These are phyloP conservation scores for Magnaporthiopsis incrustans DNA, from an alignment of 2,329 filamentous ascomycete genomes.

Conservation along the genomic window DNA sequence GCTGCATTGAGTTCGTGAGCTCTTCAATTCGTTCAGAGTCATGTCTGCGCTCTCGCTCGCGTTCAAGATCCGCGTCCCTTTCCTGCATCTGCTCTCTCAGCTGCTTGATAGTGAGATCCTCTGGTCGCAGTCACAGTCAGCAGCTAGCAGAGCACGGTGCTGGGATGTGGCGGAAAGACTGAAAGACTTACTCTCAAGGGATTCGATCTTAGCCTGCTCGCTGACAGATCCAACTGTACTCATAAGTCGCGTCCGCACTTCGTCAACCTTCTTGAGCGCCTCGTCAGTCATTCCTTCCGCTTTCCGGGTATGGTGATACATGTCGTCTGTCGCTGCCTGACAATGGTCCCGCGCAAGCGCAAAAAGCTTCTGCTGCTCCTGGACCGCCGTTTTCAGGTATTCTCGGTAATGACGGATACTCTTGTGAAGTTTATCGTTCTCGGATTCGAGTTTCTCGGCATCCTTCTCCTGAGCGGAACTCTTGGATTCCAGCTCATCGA, in stretches of 20 bases:
- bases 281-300: conserved; percentile 18
- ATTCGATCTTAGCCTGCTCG: conserved; percentile 10
- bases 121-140: conserved; percentile 3
- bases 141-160: background rate
- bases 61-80: background rate
- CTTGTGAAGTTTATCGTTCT: background rate
- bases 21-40: conserved; percentile 8
- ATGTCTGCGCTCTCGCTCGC: background rate
- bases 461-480: background rate
- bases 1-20: conserved; percentile 1
- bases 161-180: background rate
- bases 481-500: background rate
- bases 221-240: conserved; percentile 12
- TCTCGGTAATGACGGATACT: conserved; percentile 14
- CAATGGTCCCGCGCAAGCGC: conserved; percentile 24
- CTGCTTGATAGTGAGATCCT: background rate
- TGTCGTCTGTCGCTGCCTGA: conserved; percentile 23
- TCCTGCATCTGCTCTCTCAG: background rate
- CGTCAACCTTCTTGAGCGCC: conserved; percentile 23
- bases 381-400: conserved; percentile 36
- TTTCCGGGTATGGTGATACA: conserved; percentile 23
- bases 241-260: conserved; percentile 23
- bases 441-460: background rate
- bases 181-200: conserved; percentile 10
- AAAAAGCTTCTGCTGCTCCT: conserved; percentile 38